phyloP scores from a whole-genome alignment of 129 eudicot genomes.

The Arctium lappa region DNA sequence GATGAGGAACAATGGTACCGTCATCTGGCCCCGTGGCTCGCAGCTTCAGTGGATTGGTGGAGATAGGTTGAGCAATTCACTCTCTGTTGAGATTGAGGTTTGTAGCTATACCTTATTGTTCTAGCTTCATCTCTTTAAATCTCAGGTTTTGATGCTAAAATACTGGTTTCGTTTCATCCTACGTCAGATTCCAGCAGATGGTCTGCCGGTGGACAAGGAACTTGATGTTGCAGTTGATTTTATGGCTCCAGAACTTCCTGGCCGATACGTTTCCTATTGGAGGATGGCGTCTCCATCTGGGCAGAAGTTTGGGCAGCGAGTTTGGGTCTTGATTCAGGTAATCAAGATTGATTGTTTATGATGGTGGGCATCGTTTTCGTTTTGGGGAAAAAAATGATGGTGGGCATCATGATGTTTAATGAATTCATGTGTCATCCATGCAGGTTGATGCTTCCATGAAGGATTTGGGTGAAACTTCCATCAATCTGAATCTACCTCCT shows the following conservation, averaged over 20 bases:
- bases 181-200: constrained; percentile 57
- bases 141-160: background rate
- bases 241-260: constrained; percentile 67
- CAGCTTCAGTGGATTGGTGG: constrained; percentile 93
- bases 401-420: background rate
- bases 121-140: background rate
- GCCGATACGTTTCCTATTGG: constrained; percentile 89
- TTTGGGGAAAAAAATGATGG: background rate
- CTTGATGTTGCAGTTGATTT: constrained; percentile 82
- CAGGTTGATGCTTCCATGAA: constrained; percentile 77
- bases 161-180: background rate
- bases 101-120: background rate
- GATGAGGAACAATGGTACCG: constrained; percentile 78
- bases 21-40: constrained; percentile 69
- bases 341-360: background rate
- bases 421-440: background rate
- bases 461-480: constrained; percentile 29
- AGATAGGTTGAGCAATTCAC: constrained; percentile 50
- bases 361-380: background rate
- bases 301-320: constrained; percentile 89
- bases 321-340: constrained; percentile 96
- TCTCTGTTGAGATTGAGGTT: constrained; percentile 66
- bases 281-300: constrained; percentile 87
- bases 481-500: constrained; percentile 75
- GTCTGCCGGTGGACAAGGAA: constrained; percentile 53